Conservation (phyloP, 805 yeast genomes). For the Suhomyces faveliae region DNA sequence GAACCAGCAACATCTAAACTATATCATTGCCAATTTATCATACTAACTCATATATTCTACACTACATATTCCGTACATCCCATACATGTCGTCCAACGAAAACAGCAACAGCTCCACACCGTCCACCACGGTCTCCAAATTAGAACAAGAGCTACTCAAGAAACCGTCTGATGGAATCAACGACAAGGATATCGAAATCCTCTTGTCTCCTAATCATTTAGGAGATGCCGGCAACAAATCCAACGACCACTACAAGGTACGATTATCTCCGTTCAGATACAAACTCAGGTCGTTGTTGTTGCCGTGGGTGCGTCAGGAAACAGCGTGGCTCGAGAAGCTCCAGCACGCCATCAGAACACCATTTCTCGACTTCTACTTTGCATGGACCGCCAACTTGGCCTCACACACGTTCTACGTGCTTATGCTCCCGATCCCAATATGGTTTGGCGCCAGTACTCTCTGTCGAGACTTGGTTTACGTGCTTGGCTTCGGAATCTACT, state of each 20-base stretch:
- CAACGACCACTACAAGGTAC: conserved; percentile 59
- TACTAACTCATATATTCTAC: too few relatives aligned
- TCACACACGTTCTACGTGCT: conserved; percentile 92
- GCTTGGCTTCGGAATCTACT: conserved; percentile 66
- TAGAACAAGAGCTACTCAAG: conserved; percentile 6
- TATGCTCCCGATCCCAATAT: conserved; percentile 79
- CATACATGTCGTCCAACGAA: neutral
- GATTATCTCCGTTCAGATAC: conserved; percentile 57
- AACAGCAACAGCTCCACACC: neutral
- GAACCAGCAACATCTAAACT: too few relatives aligned
- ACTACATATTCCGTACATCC: too few relatives aligned
- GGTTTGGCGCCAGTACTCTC: conserved; percentile 65
- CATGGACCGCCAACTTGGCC: conserved; percentile 86
- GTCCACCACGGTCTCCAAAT: conserved; percentile 5
- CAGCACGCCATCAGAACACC: conserved; percentile 54
- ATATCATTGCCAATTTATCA: too few relatives aligned
- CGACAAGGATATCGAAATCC: conserved; percentile 13
- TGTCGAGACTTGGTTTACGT: conserved; percentile 61
- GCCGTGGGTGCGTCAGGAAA: conserved; percentile 63
- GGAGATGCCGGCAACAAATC: conserved; percentile 76
- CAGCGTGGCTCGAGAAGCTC: conserved; percentile 52
- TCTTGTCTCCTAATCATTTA: conserved; percentile 12
- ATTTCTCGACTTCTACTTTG: conserved; percentile 68
- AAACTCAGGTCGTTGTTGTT: conserved; percentile 51
- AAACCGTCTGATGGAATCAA: conserved; percentile 7